phyloP scores from a whole-genome alignment of 2,329 filamentous ascomycete genomes.

The Rutstroemia sp. region DNA sequence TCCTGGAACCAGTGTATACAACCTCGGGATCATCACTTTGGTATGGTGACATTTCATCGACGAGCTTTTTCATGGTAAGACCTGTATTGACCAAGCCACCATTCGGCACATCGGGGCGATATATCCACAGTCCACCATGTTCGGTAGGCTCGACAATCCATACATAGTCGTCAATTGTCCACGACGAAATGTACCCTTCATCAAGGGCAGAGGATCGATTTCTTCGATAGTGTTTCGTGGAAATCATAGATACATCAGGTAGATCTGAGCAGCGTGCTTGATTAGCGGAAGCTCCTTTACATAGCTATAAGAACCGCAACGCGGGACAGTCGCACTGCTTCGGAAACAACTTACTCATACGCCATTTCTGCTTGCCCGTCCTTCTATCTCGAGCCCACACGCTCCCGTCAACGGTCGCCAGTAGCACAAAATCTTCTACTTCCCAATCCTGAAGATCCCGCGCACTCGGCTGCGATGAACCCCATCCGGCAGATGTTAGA shows the following conservation, averaged over 20 bases:
- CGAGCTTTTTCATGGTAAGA: constrained; percentile 76
- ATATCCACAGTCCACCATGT: constrained; percentile 81
- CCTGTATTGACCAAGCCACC: constrained; percentile 57
- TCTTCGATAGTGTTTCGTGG: constrained; percentile 73
- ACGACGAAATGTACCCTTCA: constrained; percentile 43
- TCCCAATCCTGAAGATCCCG: constrained; percentile 98
- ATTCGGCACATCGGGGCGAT: constrained; percentile 58
- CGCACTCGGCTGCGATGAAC: constrained; percentile 75
- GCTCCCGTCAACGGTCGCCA: constrained; percentile 99
- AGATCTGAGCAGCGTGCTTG: constrained; percentile 60
- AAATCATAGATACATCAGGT: constrained; percentile 57
- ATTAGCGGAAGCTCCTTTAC: constrained; percentile 18
- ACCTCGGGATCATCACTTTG: constrained; percentile 68
- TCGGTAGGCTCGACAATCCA: constrained; percentile 93
- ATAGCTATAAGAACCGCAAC: background rate
- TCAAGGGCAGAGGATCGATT: constrained; percentile 55
- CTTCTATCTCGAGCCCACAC: constrained; percentile 86
- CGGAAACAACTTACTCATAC: constrained; percentile 1
- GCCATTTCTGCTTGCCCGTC: constrained; percentile 77
- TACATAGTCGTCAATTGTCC: constrained; percentile 71
- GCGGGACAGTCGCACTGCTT: background rate
- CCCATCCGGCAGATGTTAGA: constrained; percentile 51
- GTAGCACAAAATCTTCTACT: constrained; percentile 99
- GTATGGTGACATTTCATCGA: constrained; percentile 76
- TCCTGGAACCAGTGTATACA: constrained; percentile 87